Evolutionary conservation across 352 stramenopile species (phyloP), one percentile per base, ranked within the genome.

Genomic region (Globisporangium alternatum): DNA sequence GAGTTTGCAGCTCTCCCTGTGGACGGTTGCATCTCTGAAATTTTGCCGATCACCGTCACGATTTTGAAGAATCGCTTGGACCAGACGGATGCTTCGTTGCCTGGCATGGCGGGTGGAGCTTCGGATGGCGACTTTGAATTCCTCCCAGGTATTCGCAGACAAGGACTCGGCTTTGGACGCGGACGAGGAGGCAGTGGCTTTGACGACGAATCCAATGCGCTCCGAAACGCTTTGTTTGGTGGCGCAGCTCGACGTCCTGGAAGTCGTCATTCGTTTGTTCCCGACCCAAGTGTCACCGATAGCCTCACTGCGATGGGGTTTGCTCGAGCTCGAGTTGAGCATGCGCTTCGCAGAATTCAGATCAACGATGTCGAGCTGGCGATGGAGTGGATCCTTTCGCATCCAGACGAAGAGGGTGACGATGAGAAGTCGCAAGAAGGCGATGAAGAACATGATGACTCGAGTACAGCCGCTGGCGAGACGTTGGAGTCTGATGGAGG

Each of bases 241-340:
- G 69, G 65, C 2, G 58, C 62, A 33, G 64, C 45, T 41, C 58
- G 66, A 33, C 53, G 59, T 49, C 63, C 56, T 30, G 68, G 66
- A 47, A 81, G 67, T 44, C 71, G 60, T 19, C 77, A 83, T 31
- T 71, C 80, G 2, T 98, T 98, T 78, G 84, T 92, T 54, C 80
- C 95, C 13, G 96, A 96, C 60, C 81, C 97, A 28, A 81, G 85
- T 17, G 89, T 97, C 51, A 90, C 98, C 13, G 84, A 95, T n/a
- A 93, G 80, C 39, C 77, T 99, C 17, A 83, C 88, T 21, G 96
- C 97, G 10, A 99, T 99, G 97, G 97, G 97, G 19, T 99, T 99
- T 64, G 72, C 70, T 19, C 81, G 94, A 22, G 69, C 91, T 43
- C 88, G 96, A 58, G 91, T 98, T 12, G 75, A 98, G 61, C 86